Percentiles rank a stretch among this genome's conserved stretches.
phyloP scores from a whole-genome alignment of 106 monocot species.

The Gastrodia elata region DNA sequence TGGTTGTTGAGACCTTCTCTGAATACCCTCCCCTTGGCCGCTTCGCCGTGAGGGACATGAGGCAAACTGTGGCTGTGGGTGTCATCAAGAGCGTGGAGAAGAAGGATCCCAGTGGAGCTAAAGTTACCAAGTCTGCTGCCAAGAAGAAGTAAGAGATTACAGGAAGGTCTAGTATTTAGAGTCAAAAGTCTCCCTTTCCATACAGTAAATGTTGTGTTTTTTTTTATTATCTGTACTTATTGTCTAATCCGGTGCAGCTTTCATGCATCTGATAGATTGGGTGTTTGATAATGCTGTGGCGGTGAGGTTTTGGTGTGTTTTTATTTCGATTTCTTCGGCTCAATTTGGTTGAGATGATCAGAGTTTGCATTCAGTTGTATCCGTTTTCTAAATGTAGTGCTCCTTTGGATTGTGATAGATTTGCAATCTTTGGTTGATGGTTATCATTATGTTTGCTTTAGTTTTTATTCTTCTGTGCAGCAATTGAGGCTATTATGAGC shows the following conservation, averaged over 20 bases:
- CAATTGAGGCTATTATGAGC: no score
- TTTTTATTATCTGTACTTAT: background rate
- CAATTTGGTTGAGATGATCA: no score
- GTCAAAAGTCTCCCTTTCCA: background rate
- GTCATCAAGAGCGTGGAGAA: constrained; percentile 67
- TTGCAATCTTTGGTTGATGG: no score
- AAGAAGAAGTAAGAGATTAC: constrained; percentile 59
- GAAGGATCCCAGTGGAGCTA: constrained; percentile 59
- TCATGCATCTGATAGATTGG: background rate
- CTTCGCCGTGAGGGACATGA: constrained; percentile 69
- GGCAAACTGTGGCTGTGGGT: constrained; percentile 69
- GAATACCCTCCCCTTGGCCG: constrained; percentile 58
- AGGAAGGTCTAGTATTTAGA: background rate
- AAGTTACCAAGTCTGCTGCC: constrained; percentile 54
- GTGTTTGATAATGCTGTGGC: background rate
- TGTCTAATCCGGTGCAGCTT: background rate
- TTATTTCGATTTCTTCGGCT: background rate
- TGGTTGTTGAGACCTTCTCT: constrained; percentile 72
- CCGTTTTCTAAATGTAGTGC: no score
- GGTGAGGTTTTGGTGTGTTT: background rate
- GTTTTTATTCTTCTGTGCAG: no score
- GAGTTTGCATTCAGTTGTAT: no score
- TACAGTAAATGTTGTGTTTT: background rate
- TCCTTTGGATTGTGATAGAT: no score
- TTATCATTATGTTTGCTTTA: no score